Evolutionary conservation across 371 early-diverging fungal genomes (phyloP).

Genomic region (Lichtheimia corymbifera): DNA sequence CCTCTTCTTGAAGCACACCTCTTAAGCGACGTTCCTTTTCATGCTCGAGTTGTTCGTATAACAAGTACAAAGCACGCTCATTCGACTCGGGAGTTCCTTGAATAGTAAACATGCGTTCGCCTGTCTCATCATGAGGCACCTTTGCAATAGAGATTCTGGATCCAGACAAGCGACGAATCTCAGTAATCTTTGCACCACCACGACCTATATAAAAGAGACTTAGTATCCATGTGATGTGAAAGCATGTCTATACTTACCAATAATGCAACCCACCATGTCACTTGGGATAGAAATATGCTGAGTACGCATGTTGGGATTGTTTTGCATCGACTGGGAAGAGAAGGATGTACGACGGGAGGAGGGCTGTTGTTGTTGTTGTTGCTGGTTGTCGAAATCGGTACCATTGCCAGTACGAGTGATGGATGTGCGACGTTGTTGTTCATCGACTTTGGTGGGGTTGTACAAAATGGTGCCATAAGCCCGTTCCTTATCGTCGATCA

Average conservation of each 20-base stretch:
- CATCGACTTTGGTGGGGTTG: slow-evolving; percentile 44
- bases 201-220: slow-evolving; percentile 44
- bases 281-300: slow-evolving; percentile 85
- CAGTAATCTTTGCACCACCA: slow-evolving; percentile 86
- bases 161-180: slow-evolving; percentile 85
- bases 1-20: slow-evolving; percentile 35
- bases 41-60: slow-evolving; percentile 84
- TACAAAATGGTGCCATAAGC: slow-evolving; percentile 51
- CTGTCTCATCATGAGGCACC: slow-evolving; percentile 71
- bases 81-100: slow-evolving; percentile 84
- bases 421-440: slow-evolving; percentile 18
- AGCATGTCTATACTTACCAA: slow-evolving; percentile 49
- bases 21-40: slow-evolving; percentile 81
- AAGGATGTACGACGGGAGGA: slow-evolving; percentile 21
- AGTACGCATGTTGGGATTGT: slow-evolving; percentile 51
- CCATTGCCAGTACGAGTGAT: slow-evolving; percentile 36
- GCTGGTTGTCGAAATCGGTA: slow-evolving; percentile 23
- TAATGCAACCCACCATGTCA: slow-evolving; percentile 91
- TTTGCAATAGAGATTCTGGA: slow-evolving; percentile 87
- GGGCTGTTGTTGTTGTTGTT: background rate
- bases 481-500: slow-evolving; percentile 53
- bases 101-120: slow-evolving; percentile 89
- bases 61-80: slow-evolving; percentile 85
- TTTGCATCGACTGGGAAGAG: slow-evolving; percentile 22
- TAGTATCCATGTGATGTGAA: background rate